Percentiles rank a stretch among this genome's conserved stretches.
Conservation (phyloP, 129 eudicot genomes). For the Gnaphalium uliginosum region DNA sequence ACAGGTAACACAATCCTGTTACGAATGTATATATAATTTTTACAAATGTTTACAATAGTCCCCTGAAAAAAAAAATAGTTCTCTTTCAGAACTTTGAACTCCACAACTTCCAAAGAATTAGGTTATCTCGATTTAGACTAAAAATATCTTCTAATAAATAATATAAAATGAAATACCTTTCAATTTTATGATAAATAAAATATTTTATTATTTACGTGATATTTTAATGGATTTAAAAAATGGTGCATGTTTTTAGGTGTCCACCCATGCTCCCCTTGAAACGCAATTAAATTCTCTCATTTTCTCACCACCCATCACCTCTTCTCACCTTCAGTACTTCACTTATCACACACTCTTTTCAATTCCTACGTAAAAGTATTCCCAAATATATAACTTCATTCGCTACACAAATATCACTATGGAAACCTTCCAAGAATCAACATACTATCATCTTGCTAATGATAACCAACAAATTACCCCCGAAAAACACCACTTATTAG, state of each 20-base stretch:
- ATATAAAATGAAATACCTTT: too few species aligned
- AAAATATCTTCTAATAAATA: too few species aligned
- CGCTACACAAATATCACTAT: neutral
- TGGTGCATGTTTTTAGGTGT: conserved; percentile 48
- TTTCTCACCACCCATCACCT: conserved; percentile 9
- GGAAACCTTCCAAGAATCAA: conserved; percentile 1
- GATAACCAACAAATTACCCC: conserved; percentile 32
- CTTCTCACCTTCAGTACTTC: neutral
- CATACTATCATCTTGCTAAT: conserved; percentile 2
- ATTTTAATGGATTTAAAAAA: too few species aligned
- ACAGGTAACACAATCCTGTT: too few species aligned
- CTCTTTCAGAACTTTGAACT: too few species aligned
- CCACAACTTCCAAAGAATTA: too few species aligned
- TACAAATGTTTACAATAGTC: too few species aligned
- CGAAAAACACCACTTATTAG: conserved; percentile 18
- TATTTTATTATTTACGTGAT: too few species aligned
- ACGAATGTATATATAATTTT: too few species aligned
- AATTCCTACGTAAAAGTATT: neutral
- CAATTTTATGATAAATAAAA: too few species aligned
- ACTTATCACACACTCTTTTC: neutral
- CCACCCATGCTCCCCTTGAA: conserved; percentile 14
- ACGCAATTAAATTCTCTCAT: conserved; percentile 25
- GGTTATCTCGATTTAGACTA: too few species aligned
- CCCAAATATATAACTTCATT: neutral
- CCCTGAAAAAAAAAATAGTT: too few species aligned